phyloP scores from a whole-genome alignment of 2,329 filamentous ascomycete species.

The Verticillium albo-atrum region DNA sequence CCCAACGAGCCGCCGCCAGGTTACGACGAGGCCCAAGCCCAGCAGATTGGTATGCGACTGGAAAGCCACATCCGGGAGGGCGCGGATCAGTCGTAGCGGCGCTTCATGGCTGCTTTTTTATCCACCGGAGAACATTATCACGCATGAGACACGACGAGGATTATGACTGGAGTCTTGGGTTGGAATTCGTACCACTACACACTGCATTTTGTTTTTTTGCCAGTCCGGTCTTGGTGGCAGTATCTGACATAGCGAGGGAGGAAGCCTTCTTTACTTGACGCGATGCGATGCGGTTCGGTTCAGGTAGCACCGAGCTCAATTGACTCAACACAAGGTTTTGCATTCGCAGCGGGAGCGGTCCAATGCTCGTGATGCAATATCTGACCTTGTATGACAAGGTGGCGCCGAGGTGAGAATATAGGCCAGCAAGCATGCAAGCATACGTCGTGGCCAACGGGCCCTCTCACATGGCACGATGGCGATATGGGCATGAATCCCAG shows the following conservation, averaged over 20 bases:
- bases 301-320: not conserved
- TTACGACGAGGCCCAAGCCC: constrained; percentile 87
- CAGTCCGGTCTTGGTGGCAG: not conserved
- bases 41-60: constrained; percentile 52
- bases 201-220: not conserved
- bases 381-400: too few species aligned
- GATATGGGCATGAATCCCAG: too few species aligned
- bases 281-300: not conserved
- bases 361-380: too few species aligned
- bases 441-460: too few species aligned
- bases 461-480: too few species aligned
- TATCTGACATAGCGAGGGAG: not conserved
- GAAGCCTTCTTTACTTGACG: not conserved
- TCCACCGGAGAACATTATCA: not conserved
- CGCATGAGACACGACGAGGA: not conserved
- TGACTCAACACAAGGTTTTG: not conserved
- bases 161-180: not conserved
- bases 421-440: too few species aligned
- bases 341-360: not conserved
- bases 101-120: not conserved
- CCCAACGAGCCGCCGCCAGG: constrained; percentile 79
- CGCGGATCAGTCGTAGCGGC: constrained; percentile 53
- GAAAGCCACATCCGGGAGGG: constrained; percentile 72
- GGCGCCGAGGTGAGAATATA: too few species aligned
- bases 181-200: not conserved